Evolutionary conservation across 1,284 basidiomycete genomes (phyloP), one percentile per base, ranked within the genome.

Genomic region (Malassezia pachydermatis): DNA sequence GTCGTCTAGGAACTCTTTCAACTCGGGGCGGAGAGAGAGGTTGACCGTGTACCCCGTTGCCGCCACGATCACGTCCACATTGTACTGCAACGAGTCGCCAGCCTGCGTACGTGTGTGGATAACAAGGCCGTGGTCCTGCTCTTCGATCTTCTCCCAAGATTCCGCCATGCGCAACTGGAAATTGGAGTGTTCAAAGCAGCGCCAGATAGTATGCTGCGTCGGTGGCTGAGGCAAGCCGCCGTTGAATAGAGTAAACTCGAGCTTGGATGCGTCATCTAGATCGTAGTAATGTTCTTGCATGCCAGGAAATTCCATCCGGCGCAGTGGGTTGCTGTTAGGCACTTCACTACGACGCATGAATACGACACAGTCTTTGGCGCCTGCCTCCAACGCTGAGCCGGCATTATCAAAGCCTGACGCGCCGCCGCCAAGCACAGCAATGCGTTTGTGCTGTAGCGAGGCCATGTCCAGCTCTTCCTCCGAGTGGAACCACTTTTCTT

Each of bases 281-380:
- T 46, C 45, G n/a, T 24, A 46, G 20, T 20, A 46, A 22, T 46
- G 45, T 20, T 46, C 45, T 40, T 46, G 45, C 45, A 46, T 46
- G 5, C 45, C 45, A 1, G 45, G 45, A 14, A 46, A 46, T n/a
- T 46, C 45, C 45, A 46, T 46, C 45, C 45, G 40, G 1, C 45
- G 45, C 28, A 46, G 24, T 8, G 45, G 38, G 35, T 46, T 46
- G 20, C 22, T 46, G 45, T 27, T 32, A 0, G 45, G 45, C 10
- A 46, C 45, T 5, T 7, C 25, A 11, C 29, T 22, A 5, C 45
- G 36, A 13, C 45, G 45, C 45, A 46, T 46, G 25, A 46, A 46
- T 10, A 46, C 45, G 24, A 28, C 14, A 4, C 36, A 35, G 4
- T 40, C 37, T 5, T 25, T 22, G 16, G 45, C 45, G 10, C 45